Evolutionary conservation across 2,329 filamentous ascomycete species (phyloP).

Genomic region (Scleromitrula shiraiana): DNA sequence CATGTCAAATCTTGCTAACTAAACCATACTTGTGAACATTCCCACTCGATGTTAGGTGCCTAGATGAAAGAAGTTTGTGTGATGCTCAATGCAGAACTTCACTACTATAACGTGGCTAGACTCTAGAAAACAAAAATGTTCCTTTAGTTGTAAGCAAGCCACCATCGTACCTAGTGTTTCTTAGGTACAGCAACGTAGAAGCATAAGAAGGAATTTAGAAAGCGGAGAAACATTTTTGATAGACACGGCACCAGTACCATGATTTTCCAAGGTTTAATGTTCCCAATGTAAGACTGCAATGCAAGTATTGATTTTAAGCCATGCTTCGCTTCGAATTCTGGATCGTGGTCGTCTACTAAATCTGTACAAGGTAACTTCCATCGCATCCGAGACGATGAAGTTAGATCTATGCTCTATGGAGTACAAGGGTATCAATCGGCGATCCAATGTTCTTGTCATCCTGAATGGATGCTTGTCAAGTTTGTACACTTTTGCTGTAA

Average conservation of each 20-base stretch:
- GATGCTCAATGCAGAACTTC: too few species aligned
- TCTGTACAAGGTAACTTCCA: background rate
- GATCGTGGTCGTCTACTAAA: background rate
- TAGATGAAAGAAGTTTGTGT: background rate
- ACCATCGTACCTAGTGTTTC: background rate
- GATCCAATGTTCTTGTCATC: constrained; percentile 1
- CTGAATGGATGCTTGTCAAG: background rate
- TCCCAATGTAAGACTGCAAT: background rate
- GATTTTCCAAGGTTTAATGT: background rate
- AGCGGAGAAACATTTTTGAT: background rate
- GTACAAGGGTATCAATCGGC: constrained; percentile 5
- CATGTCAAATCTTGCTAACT: background rate
- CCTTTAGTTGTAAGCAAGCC: too few species aligned
- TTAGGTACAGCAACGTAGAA: background rate
- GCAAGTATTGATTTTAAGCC: background rate
- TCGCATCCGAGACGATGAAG: background rate
- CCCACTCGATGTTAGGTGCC: too few species aligned
- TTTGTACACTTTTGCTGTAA: too few species aligned
- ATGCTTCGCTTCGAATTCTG: background rate
- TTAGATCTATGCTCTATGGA: constrained; percentile 6
- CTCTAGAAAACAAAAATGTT: too few species aligned
- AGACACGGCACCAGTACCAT: background rate
- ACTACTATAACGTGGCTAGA: background rate
- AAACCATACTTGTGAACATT: too few species aligned
- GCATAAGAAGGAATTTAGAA: background rate